Evolutionary conservation across 495 filamentous ascomycete genomes (phyloP), one percentile per base, ranked within the genome.

Genomic region (Elaphomyces granulatus): DNA sequence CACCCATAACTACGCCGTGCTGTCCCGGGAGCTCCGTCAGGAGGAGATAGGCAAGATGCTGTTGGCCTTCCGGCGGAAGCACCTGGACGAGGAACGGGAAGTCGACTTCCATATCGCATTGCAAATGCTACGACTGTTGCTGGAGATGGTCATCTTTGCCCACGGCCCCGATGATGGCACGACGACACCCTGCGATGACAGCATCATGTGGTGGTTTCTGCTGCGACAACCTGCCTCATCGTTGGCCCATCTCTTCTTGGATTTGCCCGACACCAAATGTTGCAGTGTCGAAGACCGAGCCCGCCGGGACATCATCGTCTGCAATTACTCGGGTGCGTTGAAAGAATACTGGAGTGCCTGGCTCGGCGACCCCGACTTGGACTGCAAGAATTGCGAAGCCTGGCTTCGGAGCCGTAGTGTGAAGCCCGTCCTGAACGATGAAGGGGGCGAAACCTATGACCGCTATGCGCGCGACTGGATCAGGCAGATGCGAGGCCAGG

Each of bases 331-430:
- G 1, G 47, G 55, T 34, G 49, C 49, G 4, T 44, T 58, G 4
- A 50, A 58, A 40, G 38, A 51, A n/a, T 58, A 58, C 18, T 58
- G 54, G 54, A 37, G 43, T 16, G 54, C 54, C 3, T 54, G 51
- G 49, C 47, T 46, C 34, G 46, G 54, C 16, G 42, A 46, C 20
- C 46, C 52, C 4, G 44, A 49, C 12, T 39, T 53, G 14, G 47
- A 45, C 19, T 57, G 51, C 35, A 41, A 40, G 19, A 36, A 47
- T 26, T 58, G 50, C 38, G 50, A 58, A 15, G 34, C 41, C 3
- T 43, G 41, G 41, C 45, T 58, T 48, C 33, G 54, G 19, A 58
- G 52, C 31, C 55, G 52, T 44, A 58, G 54, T 28, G 46, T 54
- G 1, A 52, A 55, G 20, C 52, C 52, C 4, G 45, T 46, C 15